Evolutionary conservation across 1,284 basidiomycete genomes (phyloP), one percentile per base, ranked within the genome.

Genomic region (Ganoderma multipileum): DNA sequence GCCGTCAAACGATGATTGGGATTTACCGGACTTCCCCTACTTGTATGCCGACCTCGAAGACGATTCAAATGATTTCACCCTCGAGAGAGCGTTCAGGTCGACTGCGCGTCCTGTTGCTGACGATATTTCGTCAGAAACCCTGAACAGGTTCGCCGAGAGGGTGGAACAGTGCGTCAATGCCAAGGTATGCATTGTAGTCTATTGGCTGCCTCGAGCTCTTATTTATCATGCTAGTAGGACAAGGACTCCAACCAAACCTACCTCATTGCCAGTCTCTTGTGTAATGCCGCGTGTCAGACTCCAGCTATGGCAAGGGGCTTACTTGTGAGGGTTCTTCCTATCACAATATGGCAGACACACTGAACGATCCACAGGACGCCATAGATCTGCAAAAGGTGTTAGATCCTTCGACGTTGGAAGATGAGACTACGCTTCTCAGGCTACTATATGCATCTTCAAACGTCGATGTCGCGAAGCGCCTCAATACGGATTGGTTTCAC

Each of bases 1-100:
- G 75, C 90, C 91, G 0, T 82, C 85, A 14, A 86, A 87, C 71
- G 89, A 92, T 26, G 91, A 93, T 71, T 93, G 92, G 91, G 91
- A 93, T 70, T 80, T 88, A 47, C 86, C 87, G 2, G 86, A 88
- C 18, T 94, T 93, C 75, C 92, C 92, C 0, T 86, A 89, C 76
- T 74, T 93, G 20, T 88, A 90, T 73, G 84, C 90, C 16, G 83
- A 88, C 72, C 73, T 89, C 12, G 80, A 82, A 33, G 68, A 84
- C 77, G 83, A 84, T 23, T 79, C 82, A 1, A 81, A 83, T 5
- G 83, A 86, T 44, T 81, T 87, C 66, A 85, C 87, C 75, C 76
- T 93, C 16, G 87, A 89, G 67, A 81, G 80, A 47, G 85, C 89
- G 1, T 83, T 86, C 61, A 80, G 84, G 41, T 79, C 84, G 59